Evolutionary conservation across 371 early-diverging fungal genomes (phyloP).

Genomic region (Circinella umbellata): DNA sequence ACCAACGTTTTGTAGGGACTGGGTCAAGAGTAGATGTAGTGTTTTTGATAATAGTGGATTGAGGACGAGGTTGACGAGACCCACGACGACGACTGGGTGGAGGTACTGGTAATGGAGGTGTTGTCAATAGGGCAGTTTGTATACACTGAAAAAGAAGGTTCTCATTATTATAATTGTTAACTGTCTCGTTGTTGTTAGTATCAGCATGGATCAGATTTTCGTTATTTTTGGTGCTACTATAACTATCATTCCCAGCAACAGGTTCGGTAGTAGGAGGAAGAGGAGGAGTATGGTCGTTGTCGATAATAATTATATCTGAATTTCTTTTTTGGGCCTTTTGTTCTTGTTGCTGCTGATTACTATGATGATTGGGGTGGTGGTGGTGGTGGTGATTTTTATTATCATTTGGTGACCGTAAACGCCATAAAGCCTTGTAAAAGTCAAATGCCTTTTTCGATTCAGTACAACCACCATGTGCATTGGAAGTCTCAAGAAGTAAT

Average conservation of each 20-base stretch:
- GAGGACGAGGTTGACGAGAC: background rate
- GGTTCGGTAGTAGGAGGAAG: too few relatives aligned
- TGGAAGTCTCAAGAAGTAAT: constrained; percentile 9
- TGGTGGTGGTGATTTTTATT: background rate
- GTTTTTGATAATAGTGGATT: background rate
- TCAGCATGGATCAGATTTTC: background rate
- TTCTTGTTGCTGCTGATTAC: background rate
- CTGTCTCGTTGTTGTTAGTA: background rate
- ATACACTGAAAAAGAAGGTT: constrained; percentile 10
- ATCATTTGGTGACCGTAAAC: background rate
- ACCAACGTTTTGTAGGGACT: background rate
- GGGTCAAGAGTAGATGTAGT: background rate
- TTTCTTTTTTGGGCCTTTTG: background rate
- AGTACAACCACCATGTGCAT: background rate
- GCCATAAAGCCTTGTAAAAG: constrained; percentile 12
- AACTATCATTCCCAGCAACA: too few relatives aligned
- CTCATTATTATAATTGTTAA: background rate
- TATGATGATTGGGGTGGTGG: background rate
- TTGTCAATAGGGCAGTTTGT: background rate
- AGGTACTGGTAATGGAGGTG: background rate
- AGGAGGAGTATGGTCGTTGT: background rate
- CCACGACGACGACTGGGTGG: background rate
- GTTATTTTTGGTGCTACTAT: background rate
- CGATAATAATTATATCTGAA: too few relatives aligned
- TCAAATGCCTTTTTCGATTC: constrained; percentile 8